These are phyloP conservation scores for Populus nigra DNA, from an alignment of 345 rosid species.

Conservation along the genomic window DNA sequence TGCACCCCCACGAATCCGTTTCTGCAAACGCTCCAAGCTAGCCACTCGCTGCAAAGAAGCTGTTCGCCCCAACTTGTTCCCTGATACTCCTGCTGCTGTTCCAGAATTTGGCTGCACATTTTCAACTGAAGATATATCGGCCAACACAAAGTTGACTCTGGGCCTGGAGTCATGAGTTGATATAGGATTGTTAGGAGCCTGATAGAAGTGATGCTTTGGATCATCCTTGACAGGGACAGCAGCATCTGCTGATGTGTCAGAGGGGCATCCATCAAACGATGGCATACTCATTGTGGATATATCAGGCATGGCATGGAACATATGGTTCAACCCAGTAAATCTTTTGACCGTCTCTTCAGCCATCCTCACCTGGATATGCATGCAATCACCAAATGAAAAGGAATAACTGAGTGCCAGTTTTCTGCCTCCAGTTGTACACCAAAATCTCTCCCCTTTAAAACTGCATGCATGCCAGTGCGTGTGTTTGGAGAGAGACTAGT, in stretches of 20 bases:
- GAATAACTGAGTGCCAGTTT: not conserved
- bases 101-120: constrained; percentile 32
- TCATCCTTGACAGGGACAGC: constrained; percentile 56
- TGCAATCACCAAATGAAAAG: not conserved
- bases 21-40: constrained; percentile 90
- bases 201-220: constrained; percentile 34
- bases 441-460: not conserved
- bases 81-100: constrained; percentile 25
- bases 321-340: constrained; percentile 20
- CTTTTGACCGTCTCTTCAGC: constrained; percentile 32
- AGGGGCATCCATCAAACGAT: constrained; percentile 45
- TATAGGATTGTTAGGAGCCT: constrained; percentile 26
- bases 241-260: constrained; percentile 54
- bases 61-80: constrained; percentile 60
- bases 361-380: constrained; percentile 28
- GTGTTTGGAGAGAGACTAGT: not conserved
- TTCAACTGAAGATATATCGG: constrained; percentile 48
- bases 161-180: constrained; percentile 28
- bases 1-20: constrained; percentile 58
- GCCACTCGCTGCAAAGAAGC: constrained; percentile 77
- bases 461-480: too few relatives aligned
- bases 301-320: constrained; percentile 44
- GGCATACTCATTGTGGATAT: constrained; percentile 40
- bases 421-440: not conserved
- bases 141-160: constrained; percentile 30